Base-by-base conservation (phyloP, 306 rosid genomes). In the Coriaria nepalensis region DNA sequence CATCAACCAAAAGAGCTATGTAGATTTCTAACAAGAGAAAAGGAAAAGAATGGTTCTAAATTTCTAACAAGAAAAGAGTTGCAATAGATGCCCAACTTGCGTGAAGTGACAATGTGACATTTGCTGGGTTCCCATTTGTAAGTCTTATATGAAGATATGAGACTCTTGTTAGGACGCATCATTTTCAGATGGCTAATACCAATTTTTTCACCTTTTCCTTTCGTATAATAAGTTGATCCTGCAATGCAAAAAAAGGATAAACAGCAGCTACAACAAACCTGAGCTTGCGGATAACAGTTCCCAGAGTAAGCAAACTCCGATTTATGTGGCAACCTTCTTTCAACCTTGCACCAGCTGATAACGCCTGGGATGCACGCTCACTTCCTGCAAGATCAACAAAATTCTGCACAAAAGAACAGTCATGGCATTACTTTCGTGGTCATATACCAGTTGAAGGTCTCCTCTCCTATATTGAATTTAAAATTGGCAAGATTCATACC, bases 301-400 rank as follows among this genome's bases (percentile, higher is more conserved):
- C 98, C 40, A 85, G 77, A 59, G 98, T 82, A 57, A 92, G 75
- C 66, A 92, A 75, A 70, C 98, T 92, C 49, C 96, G 94, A 62
- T 92, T 92, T 71, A 92, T 92, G 72, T 92, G 98, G 79, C 96
- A 85, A 50, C 96, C 98, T 72, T 92, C 98, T 80, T 92, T 92
- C 78, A 92, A 73, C 73, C 96, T 78, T 47, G 81, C 29, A 10
- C 98, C 98, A 35, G 96, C 96, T 53, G 98, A 83, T 75, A 73
- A 68, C 7, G 93, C 69, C 66, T 92, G 96, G n/a, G 98, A 92
- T 59, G 94, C 96, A 48, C 98, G 76, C 55, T 92, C 98, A 64
- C 98, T 92, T 64, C 98, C 96, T 0, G 98, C 96, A 38, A 92
- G 96, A 72, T 92, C 96, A 6, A 92, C 73, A 74, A 92, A 92